Conservation (phyloP, 73 alveolate genomes). For the Breviolum minutum region DNA sequence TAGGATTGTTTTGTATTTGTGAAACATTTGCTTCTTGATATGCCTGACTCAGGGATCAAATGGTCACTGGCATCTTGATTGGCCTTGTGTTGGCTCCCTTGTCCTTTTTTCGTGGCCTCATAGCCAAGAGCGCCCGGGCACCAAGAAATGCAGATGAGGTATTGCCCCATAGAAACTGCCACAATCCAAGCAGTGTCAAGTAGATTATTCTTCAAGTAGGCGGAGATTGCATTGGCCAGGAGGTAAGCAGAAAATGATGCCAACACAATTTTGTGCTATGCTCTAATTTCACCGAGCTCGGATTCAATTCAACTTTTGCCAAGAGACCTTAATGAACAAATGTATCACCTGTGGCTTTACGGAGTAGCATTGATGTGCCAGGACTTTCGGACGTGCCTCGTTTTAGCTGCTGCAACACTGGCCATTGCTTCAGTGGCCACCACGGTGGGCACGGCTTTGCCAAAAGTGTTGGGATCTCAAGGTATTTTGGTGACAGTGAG, state of each 20-base stretch:
- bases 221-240: no score
- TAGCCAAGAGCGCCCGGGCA: neutral
- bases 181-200: neutral
- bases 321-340: neutral
- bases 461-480: conserved; percentile 18
- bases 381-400: conserved; percentile 57
- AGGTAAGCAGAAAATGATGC: no score
- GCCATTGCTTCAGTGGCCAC: conserved; percentile 54
- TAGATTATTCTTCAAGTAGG: neutral
- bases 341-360: neutral
- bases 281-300: neutral
- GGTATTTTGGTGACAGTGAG: no score
- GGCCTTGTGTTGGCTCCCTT: conserved; percentile 52
- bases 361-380: neutral
- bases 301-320: neutral
- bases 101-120: conserved; percentile 33
- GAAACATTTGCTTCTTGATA: neutral
- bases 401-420: conserved; percentile 51
- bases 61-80: conserved; percentile 15
- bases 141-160: no score
- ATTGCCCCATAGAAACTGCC: no score
- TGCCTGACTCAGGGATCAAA: conserved; percentile 34
- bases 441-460: conserved; percentile 58
- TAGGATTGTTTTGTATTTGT: neutral
- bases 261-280: neutral